A percentile compares a stretch with the other conserved stretches of the same genome.
Conservation (phyloP, 345 rosid species). For the Turnera subulata region DNA sequence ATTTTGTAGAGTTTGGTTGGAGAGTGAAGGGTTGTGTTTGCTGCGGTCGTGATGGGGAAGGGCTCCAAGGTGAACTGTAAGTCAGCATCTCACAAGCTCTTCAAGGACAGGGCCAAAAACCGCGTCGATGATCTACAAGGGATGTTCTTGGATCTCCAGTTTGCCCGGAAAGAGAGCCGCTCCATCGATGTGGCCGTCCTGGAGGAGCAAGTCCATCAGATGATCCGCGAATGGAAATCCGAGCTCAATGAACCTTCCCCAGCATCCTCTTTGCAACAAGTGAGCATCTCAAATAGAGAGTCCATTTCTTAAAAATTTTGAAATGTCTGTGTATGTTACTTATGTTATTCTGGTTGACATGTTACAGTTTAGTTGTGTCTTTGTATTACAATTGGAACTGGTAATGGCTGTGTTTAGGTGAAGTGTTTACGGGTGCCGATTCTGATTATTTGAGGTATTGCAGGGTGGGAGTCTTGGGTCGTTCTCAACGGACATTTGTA, state of each 20-base stretch:
- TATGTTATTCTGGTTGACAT: neutral
- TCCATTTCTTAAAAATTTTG: slow-evolving; percentile 4
- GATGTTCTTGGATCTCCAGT: slow-evolving; percentile 80
- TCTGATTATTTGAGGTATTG: slow-evolving; percentile 8
- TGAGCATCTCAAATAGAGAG: slow-evolving; percentile 34
- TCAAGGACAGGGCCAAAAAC: slow-evolving; percentile 93
- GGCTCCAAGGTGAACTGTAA: slow-evolving; percentile 78
- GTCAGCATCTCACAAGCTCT: slow-evolving; percentile 89
- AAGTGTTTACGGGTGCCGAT: slow-evolving; percentile 10
- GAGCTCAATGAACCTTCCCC: slow-evolving; percentile 99
- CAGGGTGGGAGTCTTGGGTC: slow-evolving; percentile 85
- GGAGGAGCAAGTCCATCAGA: slow-evolving; percentile 99
- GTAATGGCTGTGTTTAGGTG: neutral
- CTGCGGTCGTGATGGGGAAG: slow-evolving; percentile 55
- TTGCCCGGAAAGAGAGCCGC: slow-evolving; percentile 89
- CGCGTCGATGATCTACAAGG: slow-evolving; percentile 98
- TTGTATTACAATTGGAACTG: neutral
- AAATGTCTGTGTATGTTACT: neutral
- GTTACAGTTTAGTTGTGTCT: neutral
- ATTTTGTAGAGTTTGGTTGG: neutral
- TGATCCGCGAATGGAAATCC: slow-evolving; percentile 98
- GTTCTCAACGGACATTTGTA: slow-evolving; percentile 84
- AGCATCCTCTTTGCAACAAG: slow-evolving; percentile 95
- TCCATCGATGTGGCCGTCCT: slow-evolving; percentile 61
- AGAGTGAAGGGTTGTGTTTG: slow-evolving; percentile 3